Base-by-base conservation (phyloP, 116 monocot species). In the Cymodocea nodosa region DNA sequence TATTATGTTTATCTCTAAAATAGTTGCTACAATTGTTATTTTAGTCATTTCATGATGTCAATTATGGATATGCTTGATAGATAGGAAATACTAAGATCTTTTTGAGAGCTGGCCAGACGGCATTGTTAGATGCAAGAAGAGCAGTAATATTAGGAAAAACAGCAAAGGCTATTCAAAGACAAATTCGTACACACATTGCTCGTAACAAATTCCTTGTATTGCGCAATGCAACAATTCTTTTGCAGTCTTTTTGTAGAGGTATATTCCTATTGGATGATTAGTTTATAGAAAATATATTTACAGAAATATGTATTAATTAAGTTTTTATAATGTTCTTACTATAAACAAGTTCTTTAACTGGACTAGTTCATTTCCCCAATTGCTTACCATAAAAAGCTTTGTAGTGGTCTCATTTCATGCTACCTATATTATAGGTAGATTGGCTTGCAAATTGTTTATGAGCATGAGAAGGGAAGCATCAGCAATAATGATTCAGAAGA, bases 31-130 rank as follows among this genome's bases (percentile, higher is more conserved):
- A n/a, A n/a, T n/a, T n/a, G n/a, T n/a, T n/a, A n/a, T n/a, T n/a
- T n/a, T n/a, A n/a, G n/a, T n/a, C n/a, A n/a, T n/a, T n/a, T n/a
- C n/a, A n/a, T n/a, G 13, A 51, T 66, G 6, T 66, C 14, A 14
- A 25, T 52, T 14, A 2, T 66, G 15, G 35, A 23, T 19, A 20
- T 2, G 48, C 12, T 55, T 58, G 44, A 40, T 82, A 93, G 93
- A 82, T 94, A 25, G 93, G 93, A 22, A 86, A 79, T 61, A 82
- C 15, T 58, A 94, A 94, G 70, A 84, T 94, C 16, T 94, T 94
- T 68, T 72, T 94, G 48, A 89, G 93, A 80, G 93, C 93, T 68
- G 93, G 93, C 35, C 93, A 94, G 70, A 94, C 89, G 81, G 93
- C 93, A 66, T 80, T 86, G 74, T 52, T 94, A 35, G 93, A 94